Base-by-base conservation (phyloP, 345 rosid genomes). In the Syzygium grande region DNA sequence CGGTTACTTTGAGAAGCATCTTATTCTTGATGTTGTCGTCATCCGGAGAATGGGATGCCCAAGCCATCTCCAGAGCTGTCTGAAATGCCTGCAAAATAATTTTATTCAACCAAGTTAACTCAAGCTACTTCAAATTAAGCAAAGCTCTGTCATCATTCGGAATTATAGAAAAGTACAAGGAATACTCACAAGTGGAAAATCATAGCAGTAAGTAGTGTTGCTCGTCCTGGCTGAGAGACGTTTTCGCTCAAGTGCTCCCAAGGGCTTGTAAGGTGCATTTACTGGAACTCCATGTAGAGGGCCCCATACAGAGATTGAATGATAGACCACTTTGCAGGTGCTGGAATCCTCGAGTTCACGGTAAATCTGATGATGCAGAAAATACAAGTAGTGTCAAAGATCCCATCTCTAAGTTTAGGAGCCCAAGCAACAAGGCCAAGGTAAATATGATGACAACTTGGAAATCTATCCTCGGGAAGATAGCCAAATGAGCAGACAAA, bases 161-260 rank as follows among this genome's bases (percentile, higher is more conserved):
- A 84, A 34, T 73, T 56, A 30, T 85, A 89, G 55, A 17, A 87
- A 46, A 61, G 51, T 87, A 25, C 86, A 87, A 63, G 23, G 59
- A 85, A 54, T 86, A 89, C 99, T 91, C 77, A 98, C 99, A 96
- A 97, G 89, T 54, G 99, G 99, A 88, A 98, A 98, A 91, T 98
- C 99, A 87, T 98, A 94, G 95, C 99, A 98, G 88, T 98, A 97
- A 58, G 99, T 98, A 77, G 99, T 96, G 92, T 88, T 94, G 89
- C 92, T 96, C 88, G 89, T 94, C 94, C 99, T 96, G 85, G 99
- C 99, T 12, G 91, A 41, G 85, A 98, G 92, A 78, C 99, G 99
- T 92, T 96, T 94, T 86, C 93, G 92, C 90, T 96, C 98, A 83
- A 98, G 93, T 91, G 90, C 91, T 90, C 92, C 95, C 89, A 98